A percentile compares a stretch with the other conserved stretches of the same genome.
Evolutionary conservation across 306 rosid genomes (phyloP).

Genomic region (Lathyrus aphaca): DNA sequence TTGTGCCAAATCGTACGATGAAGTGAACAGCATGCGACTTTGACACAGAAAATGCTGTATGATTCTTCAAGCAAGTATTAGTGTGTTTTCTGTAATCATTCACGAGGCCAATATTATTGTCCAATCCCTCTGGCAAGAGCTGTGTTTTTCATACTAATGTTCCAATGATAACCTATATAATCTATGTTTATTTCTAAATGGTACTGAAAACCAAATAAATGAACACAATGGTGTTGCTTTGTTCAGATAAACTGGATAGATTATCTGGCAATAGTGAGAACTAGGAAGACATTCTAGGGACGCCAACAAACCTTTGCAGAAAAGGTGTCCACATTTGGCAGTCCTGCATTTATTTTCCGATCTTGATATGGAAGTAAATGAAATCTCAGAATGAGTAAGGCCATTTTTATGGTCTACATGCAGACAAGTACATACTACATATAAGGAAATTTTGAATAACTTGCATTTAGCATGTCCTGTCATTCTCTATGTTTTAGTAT

Average conservation of each 20-base stretch:
- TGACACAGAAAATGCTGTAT: background rate
- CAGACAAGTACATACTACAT: background rate
- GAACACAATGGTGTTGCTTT: background rate
- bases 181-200: constrained; percentile 15
- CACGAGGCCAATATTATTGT: background rate
- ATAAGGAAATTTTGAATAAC: constrained; percentile 2
- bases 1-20: background rate
- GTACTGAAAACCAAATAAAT: background rate
- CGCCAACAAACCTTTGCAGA: background rate
- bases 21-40: background rate
- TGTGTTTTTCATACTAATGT: background rate
- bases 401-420: constrained; percentile 7
- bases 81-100: background rate
- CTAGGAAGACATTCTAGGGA: background rate
- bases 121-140: background rate
- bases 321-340: constrained; percentile 14
- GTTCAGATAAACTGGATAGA: constrained; percentile 12
- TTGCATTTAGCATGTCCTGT: background rate
- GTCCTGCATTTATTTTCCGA: constrained; percentile 31
- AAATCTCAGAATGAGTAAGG: background rate
- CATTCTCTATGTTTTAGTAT: constrained; percentile 18
- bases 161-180: background rate
- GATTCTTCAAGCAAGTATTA: background rate
- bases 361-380: constrained; percentile 14
- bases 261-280: constrained; percentile 11